Percentiles rank a stretch among this genome's conserved stretches.
phyloP scores from a whole-genome alignment of 1,284 basidiomycete genomes.

The Cryptococcus floricola region DNA sequence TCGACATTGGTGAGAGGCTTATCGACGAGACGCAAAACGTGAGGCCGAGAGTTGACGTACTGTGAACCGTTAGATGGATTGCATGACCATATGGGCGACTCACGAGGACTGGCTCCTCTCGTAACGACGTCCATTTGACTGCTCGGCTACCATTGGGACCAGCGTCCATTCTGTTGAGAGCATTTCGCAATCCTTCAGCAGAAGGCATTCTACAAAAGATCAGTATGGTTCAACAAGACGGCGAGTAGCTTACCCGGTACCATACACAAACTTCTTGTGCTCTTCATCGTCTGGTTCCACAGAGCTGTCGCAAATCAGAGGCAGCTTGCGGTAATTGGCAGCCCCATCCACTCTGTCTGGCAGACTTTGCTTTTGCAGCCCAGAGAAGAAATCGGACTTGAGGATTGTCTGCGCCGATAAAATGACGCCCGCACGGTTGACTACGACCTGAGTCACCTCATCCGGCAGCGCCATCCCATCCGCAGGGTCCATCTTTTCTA shows the following conservation, averaged over 20 bases:
- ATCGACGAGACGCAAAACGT: constrained; percentile 87
- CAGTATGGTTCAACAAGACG: not conserved
- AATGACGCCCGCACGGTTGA: constrained; percentile 78
- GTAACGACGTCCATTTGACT: constrained; percentile 85
- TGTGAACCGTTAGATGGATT: constrained; percentile 5
- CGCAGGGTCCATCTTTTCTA: constrained; percentile 68
- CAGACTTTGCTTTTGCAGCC: constrained; percentile 89
- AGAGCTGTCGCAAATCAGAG: constrained; percentile 55
- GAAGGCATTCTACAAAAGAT: constrained; percentile 22
- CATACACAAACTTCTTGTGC: constrained; percentile 67
- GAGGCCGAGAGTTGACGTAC: constrained; percentile 60
- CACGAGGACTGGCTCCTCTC: constrained; percentile 89
- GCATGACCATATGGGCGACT: constrained; percentile 1
- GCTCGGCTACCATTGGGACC: constrained; percentile 65
- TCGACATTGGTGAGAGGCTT: constrained; percentile 88
- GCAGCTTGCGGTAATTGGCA: constrained; percentile 81
- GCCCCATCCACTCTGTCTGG: constrained; percentile 87
- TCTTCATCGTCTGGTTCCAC: constrained; percentile 14
- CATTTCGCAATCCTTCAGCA: constrained; percentile 60
- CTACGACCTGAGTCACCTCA: constrained; percentile 79
- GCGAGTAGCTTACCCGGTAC: constrained; percentile 65
- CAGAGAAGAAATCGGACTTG: constrained; percentile 96
- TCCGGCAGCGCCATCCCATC: constrained; percentile 76
- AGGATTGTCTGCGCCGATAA: constrained; percentile 71
- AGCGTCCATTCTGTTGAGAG: constrained; percentile 75